phyloP scores from a whole-genome alignment of 2,329 filamentous ascomycete genomes.

The Tolypocladium tropicale region DNA sequence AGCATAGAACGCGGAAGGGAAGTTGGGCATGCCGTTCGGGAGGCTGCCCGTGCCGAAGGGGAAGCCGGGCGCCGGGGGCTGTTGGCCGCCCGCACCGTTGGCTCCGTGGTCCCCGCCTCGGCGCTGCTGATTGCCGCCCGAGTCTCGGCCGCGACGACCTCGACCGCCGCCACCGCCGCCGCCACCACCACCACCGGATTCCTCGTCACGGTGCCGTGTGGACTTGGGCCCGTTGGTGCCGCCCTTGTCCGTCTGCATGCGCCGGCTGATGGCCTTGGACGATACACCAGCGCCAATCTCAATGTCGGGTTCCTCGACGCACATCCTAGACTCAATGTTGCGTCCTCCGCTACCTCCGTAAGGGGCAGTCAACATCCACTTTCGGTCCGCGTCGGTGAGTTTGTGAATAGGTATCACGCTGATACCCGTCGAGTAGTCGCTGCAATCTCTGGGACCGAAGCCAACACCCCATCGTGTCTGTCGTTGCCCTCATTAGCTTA shows the following conservation, averaged over 20 bases:
- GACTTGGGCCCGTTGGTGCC: constrained; percentile 56
- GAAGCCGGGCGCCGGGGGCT: constrained; percentile 17
- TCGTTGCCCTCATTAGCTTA: constrained; percentile 7
- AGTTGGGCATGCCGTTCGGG: constrained; percentile 32
- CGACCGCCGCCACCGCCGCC: constrained; percentile 10
- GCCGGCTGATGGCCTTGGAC: constrained; percentile 70
- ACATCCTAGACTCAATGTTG: constrained; percentile 69
- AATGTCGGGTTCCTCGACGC: constrained; percentile 95
- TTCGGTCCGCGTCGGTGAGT: constrained; percentile 83
- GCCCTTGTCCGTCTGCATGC: constrained; percentile 59
- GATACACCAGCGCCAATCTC: constrained; percentile 97
- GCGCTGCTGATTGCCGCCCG: constrained; percentile 2
- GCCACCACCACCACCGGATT: constrained; percentile 8
- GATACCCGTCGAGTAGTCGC: constrained; percentile 85
- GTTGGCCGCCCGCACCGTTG: constrained; percentile 7
- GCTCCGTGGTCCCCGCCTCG: constrained; percentile 10
- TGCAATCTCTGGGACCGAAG: constrained; percentile 93
- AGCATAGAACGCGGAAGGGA: constrained; percentile 28
- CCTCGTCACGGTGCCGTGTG: constrained; percentile 34
- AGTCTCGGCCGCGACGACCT: constrained; percentile 20
- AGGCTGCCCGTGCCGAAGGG: constrained; percentile 29
- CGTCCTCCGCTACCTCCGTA: constrained; percentile 86
- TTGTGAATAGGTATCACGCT: constrained; percentile 89
- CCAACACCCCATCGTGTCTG: constrained; percentile 96
- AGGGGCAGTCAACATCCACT: constrained; percentile 93